Evolutionary conservation across 116 monocot species (phyloP).

Genomic region (Thalassia testudinum): DNA sequence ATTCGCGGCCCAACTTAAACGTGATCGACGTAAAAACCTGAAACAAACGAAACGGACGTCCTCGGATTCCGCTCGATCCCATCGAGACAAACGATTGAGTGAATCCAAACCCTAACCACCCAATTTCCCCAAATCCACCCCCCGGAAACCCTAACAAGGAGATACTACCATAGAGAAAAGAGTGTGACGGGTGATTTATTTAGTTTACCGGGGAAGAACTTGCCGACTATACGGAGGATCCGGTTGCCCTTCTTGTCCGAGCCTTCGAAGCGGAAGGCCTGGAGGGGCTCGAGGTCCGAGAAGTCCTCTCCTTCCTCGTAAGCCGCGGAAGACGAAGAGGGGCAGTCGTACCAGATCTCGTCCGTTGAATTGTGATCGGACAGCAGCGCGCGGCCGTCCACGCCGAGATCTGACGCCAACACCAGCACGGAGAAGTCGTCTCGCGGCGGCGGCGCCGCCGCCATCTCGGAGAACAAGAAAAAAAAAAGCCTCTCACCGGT

Average conservation of each 20-base stretch:
- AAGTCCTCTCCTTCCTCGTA: constrained; percentile 57
- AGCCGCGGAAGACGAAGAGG: neutral
- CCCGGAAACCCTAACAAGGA: too few species aligned
- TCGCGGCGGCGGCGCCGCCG: neutral
- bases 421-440: constrained; percentile 81
- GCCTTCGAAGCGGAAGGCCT: constrained; percentile 59
- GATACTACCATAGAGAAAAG: too few species aligned
- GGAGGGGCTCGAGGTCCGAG: constrained; percentile 73
- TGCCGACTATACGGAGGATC: constrained; percentile 87
- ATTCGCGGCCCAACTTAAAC: too few species aligned
- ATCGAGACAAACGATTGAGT: too few species aligned
- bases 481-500: too few species aligned
- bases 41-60: too few species aligned
- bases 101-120: too few species aligned
- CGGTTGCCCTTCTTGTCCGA: constrained; percentile 51
- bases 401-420: constrained; percentile 68
- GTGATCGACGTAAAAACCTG: too few species aligned
- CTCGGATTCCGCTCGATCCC: too few species aligned
- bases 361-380: neutral
- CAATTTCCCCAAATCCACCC: too few species aligned
- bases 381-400: constrained; percentile 64
- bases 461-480: too few species aligned
- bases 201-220: constrained; percentile 78
- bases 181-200: too few species aligned
- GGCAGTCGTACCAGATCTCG: constrained; percentile 86